Base-by-base conservation (phyloP, 768 basidiomycete genomes). In the Phaeolepiota aurea region DNA sequence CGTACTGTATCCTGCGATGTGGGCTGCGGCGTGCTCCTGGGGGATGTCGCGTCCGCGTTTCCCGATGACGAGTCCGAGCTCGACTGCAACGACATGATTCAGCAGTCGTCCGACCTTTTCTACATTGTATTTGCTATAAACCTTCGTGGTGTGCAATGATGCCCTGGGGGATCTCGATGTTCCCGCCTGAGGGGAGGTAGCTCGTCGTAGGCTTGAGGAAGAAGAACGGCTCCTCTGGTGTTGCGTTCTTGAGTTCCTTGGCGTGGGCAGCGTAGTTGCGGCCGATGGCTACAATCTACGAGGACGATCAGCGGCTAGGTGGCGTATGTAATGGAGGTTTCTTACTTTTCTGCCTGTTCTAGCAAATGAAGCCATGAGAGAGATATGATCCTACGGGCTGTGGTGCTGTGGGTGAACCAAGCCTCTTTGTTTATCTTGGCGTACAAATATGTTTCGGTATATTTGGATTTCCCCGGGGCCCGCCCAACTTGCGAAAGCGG, bases 131-230 rank as follows among this genome's bases (percentile, higher is more conserved):
- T n/a, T n/a, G n/a, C n/a, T n/a, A 43, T 54, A 23, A 14, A 88
- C 93, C 90, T 77, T 98, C 96, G 56, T 98, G 82, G 51, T 98
- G 94, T 15, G 84, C 83, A 3, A 81, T 51, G 23, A 93, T 72
- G 3, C 93, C 93, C 19, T 55, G 62, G 0, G 96, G 96, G 23
- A 97, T 84, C 64, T 97, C 87, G 14, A 98, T 65, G 23, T 74
- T 72, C 1, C 87, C 90, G 0, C 87, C 87, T 12, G 78, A 77
- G 15, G 67, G 53, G 16, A 97, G 54, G 54, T 93, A 98, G 55
- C 85, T 89, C 10, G 84, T 80, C 3, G 96, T 98, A 5, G 94
- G 96, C 63, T 99, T 99, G 19, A 98, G 65, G 69, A 99, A 99
- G 75, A 97, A 93, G 72, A 99, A 97, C 0, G 96, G 96, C 55